Conservation (phyloP, 164 flowering plant genomes). For the Taxillus chinensis region DNA sequence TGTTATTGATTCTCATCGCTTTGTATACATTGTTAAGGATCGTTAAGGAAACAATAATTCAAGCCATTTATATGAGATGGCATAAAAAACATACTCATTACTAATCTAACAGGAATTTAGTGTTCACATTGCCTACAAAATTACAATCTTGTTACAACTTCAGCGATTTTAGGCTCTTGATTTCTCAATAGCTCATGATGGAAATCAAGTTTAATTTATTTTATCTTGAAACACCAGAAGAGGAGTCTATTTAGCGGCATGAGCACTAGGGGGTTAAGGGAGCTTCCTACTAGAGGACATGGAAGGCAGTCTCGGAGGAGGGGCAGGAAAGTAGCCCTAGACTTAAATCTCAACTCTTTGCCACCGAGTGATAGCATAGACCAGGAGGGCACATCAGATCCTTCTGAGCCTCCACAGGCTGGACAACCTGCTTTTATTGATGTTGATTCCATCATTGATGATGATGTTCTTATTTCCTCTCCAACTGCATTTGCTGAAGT, state of each 20-base stretch:
- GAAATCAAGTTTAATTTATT: not conserved
- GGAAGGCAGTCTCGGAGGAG: constrained; percentile 16
- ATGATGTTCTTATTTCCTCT: constrained; percentile 63
- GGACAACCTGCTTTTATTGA: constrained; percentile 38
- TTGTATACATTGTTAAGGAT: no score
- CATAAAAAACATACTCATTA: no score
- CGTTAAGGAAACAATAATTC: no score
- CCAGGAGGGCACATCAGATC: constrained; percentile 24
- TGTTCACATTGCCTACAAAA: no score
- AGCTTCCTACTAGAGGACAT: not conserved
- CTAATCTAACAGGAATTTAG: no score
- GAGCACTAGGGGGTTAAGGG: not conserved
- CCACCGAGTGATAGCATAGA: constrained; percentile 36
- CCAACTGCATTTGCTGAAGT: constrained; percentile 65
- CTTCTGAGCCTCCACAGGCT: constrained; percentile 6
- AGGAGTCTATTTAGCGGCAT: not conserved
- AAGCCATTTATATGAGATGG: no score
- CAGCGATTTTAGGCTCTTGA: no score
- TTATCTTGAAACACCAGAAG: not conserved
- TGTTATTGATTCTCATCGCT: no score
- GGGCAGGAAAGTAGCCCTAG: constrained; percentile 22
- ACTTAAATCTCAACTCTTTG: constrained; percentile 40
- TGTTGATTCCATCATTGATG: constrained; percentile 57
- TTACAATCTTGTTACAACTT: no score
- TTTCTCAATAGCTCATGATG: no score